Conservation (phyloP, 352 stramenopile species). For the Phytophthora kernoviae region DNA sequence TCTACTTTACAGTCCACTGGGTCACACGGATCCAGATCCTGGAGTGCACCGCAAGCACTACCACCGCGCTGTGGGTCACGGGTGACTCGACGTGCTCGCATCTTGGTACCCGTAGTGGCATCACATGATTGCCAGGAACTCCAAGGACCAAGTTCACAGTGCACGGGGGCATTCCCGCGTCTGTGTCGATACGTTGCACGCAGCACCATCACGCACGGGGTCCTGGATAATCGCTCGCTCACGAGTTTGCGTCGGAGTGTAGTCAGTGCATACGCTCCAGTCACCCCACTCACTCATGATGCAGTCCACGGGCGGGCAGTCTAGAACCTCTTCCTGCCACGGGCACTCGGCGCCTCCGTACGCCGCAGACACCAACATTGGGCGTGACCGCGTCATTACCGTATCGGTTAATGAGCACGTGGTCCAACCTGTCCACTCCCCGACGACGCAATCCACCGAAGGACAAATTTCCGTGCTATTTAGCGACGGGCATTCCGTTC, state of each 20-base stretch:
- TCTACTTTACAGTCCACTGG: slow-evolving; percentile 50
- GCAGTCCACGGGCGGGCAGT: slow-evolving; percentile 61
- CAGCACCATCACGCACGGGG: slow-evolving; percentile 39
- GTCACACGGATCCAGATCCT: slow-evolving; percentile 38
- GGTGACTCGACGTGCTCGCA: slow-evolving; percentile 19
- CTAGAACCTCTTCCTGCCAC: slow-evolving; percentile 24
- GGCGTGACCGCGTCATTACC: slow-evolving; percentile 34
- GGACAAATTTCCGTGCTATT: slow-evolving; percentile 41
- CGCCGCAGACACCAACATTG: slow-evolving; percentile 18
- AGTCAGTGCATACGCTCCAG: slow-evolving; percentile 51
- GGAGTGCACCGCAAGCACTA: slow-evolving; percentile 29
- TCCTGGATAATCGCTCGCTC: slow-evolving; percentile 42
- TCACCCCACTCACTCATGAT: slow-evolving; percentile 37
- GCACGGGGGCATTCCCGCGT: slow-evolving; percentile 43
- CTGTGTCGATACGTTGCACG: slow-evolving; percentile 33
- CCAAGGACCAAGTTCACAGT: slow-evolving; percentile 50
- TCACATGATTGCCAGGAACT: slow-evolving; percentile 37
- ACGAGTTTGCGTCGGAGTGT: slow-evolving; percentile 49
- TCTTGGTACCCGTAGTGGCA: slow-evolving; percentile 28
- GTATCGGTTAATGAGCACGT: slow-evolving; percentile 31
- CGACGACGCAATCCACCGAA: slow-evolving; percentile 40
- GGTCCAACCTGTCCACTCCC: slow-evolving; percentile 45
- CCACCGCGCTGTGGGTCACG: slow-evolving; percentile 38
- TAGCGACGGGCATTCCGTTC: slow-evolving; percentile 45
- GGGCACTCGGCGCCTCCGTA: slow-evolving; percentile 43